A percentile compares a stretch with the other conserved stretches of the same genome.
Evolutionary conservation across 257 asterid genomes (phyloP).

Genomic region (Fraxinus cuspidata): DNA sequence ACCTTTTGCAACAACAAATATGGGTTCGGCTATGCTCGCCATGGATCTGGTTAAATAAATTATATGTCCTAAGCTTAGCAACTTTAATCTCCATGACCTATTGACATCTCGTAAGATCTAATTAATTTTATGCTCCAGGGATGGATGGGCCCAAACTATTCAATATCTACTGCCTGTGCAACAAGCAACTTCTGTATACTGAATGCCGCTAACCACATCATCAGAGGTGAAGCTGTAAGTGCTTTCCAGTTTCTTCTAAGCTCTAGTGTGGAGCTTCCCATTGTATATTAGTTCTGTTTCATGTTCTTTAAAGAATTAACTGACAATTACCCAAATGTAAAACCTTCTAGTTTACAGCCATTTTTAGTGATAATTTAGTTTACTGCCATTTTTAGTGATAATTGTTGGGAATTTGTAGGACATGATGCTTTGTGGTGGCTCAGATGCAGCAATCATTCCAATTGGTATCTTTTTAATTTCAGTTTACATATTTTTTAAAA

Average conservation of each 20-base stretch:
- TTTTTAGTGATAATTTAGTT: slow-evolving; percentile 23
- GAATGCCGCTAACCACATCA: slow-evolving; percentile 94
- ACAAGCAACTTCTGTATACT: slow-evolving; percentile 94
- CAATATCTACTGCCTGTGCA: slow-evolving; percentile 97
- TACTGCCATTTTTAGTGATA: slow-evolving; percentile 20
- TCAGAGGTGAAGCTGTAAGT: slow-evolving; percentile 98
- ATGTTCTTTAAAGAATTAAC: slow-evolving; percentile 7
- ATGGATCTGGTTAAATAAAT: slow-evolving; percentile 73
- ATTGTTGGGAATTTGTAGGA: slow-evolving; percentile 58
- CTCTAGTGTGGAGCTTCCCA: too few species aligned
- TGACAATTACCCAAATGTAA: slow-evolving; percentile 5
- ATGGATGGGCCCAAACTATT: slow-evolving; percentile 99
- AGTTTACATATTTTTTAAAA: slow-evolving; percentile 19
- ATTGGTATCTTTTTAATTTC: slow-evolving; percentile 55
- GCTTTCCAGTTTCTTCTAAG: neutral
- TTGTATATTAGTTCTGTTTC: slow-evolving; percentile 14
- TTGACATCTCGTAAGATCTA: slow-evolving; percentile 22
- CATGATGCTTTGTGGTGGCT: slow-evolving; percentile 97
- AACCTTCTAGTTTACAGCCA: slow-evolving; percentile 14
- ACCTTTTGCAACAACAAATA: slow-evolving; percentile 95
- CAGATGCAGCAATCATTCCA: slow-evolving; percentile 93
- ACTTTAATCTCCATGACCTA: slow-evolving; percentile 21
- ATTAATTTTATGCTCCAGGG: slow-evolving; percentile 57
- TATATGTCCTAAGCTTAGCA: neutral
- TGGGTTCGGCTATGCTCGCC: slow-evolving; percentile 98